Evolutionary conservation across 2,329 filamentous ascomycete species (phyloP).

Genomic region (Pseudogymnoascus sp.): DNA sequence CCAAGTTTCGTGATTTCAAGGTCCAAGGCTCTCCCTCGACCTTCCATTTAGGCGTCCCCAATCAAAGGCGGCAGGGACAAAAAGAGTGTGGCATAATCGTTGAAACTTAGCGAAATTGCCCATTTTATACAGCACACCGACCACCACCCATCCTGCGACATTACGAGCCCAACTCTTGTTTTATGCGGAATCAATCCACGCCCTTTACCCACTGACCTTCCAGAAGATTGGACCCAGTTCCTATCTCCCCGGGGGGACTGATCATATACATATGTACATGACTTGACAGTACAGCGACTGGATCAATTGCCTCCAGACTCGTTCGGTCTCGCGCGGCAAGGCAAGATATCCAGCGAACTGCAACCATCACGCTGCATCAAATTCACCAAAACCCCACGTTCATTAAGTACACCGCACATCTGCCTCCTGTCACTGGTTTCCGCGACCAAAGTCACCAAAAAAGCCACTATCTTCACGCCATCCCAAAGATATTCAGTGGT

Average conservation of each 20-base stretch:
- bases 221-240: not conserved
- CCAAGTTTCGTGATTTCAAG: not conserved
- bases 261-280: not conserved
- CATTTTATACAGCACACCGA: slow-evolving; percentile 8
- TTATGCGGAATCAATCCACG: not conserved
- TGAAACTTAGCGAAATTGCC: slow-evolving; percentile 10
- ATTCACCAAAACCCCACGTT: not conserved
- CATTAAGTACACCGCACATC: not conserved
- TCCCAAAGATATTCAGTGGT: not conserved
- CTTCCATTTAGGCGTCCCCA: not conserved
- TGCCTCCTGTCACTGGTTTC: not conserved
- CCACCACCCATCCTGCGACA: not conserved
- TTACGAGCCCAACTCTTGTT: not conserved
- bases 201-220: not conserved
- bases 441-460: not conserved
- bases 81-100: not conserved
- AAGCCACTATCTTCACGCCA: not conserved
- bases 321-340: not conserved
- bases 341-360: not conserved
- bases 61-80: not conserved
- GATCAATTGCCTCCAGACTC: not conserved
- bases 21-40: not conserved
- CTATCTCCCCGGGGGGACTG: not conserved
- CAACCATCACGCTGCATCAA: not conserved
- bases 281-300: not conserved